A percentile compares a stretch with the other conserved stretches of the same genome.
These are phyloP conservation scores for Psophocarpus tetragonolobus DNA, from an alignment of 306 rosid genomes.

Conservation along the genomic window DNA sequence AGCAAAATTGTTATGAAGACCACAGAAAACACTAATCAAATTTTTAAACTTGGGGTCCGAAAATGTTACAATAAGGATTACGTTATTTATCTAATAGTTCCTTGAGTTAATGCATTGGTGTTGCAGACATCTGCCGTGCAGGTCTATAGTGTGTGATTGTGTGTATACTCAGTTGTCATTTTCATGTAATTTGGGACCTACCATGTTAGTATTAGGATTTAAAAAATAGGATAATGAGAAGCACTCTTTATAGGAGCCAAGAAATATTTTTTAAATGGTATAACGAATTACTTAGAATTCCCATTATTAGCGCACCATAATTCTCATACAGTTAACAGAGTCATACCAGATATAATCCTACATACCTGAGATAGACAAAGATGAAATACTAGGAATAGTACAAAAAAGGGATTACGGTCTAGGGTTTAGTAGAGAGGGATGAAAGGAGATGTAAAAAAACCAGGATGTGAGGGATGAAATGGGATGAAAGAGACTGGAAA, in stretches of 20 bases:
- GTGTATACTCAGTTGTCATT: neutral
- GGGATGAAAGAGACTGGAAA: too few relatives aligned
- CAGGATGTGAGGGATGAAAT: too few relatives aligned
- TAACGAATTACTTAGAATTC: neutral
- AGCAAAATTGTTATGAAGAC: neutral
- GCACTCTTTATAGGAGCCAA: neutral
- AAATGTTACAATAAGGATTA: neutral
- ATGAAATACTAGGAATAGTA: neutral
- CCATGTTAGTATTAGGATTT: neutral
- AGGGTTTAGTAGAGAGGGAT: too few relatives aligned
- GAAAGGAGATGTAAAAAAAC: too few relatives aligned
- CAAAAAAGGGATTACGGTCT: neutral
- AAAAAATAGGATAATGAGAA: slow-evolving; percentile 14
- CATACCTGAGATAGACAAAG: neutral
- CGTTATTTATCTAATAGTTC: neutral
- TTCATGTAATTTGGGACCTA: neutral
- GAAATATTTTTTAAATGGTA: neutral
- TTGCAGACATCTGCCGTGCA: slow-evolving; percentile 12
- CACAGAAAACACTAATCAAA: neutral
- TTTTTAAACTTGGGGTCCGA: neutral
- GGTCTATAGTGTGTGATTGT: neutral
- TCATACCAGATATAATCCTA: neutral
- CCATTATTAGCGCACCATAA: neutral
- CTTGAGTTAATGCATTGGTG: neutral
- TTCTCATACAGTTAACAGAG: neutral